Evolutionary conservation across 768 basidiomycete species (phyloP), one percentile per base, ranked within the genome.

Genomic region (Cantharellus anzutake): DNA sequence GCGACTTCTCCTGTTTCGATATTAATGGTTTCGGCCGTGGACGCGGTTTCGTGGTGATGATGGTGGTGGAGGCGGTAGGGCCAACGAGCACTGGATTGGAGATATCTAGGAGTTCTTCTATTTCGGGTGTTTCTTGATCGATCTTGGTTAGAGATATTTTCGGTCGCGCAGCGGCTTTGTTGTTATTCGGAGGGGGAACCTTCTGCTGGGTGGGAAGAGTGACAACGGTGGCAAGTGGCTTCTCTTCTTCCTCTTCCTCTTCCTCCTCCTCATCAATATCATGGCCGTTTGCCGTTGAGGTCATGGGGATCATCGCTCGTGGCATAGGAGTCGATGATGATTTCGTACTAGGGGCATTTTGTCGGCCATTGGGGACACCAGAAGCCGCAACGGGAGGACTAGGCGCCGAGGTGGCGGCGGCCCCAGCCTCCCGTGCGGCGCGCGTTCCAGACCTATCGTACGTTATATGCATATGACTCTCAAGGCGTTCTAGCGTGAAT

Each of bases 401-500:
- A 14, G 52, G 11, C 1, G 52, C 11, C 1, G 34, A 1, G 7
- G 14, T 55, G 7, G 52, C 38, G 1, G 52, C 11, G 11, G 34
- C 11, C 11, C 7, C 11, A 55, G 35, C 14, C 14, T 35, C 34
- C 11, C 52, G 52, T 14, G 52, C 52, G 34, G 52, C 52, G 11
- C 34, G 48, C 7, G 60, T 51, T 35, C 42, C 51, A 4, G 55
- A 42, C 41, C 56, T 38, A 41, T 79, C 78, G 64, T 76, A 78
- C 34, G 68, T 74, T 4, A 86, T 71, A n/a, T 65, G 71, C 39
- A 85, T 71, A 60, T 72, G 76, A 2, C 83, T 80, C 58, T 87
- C 86, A 2, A 88, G 69, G 67, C 85, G 86, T 72, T 88, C 86
- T 20, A 87, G 71, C 5, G 80, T 83, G 65, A 80, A 84, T 58